Evolutionary conservation across 2,329 filamentous ascomycete genomes (phyloP).

Genomic region (Paraphoma chrysanthemicola): DNA sequence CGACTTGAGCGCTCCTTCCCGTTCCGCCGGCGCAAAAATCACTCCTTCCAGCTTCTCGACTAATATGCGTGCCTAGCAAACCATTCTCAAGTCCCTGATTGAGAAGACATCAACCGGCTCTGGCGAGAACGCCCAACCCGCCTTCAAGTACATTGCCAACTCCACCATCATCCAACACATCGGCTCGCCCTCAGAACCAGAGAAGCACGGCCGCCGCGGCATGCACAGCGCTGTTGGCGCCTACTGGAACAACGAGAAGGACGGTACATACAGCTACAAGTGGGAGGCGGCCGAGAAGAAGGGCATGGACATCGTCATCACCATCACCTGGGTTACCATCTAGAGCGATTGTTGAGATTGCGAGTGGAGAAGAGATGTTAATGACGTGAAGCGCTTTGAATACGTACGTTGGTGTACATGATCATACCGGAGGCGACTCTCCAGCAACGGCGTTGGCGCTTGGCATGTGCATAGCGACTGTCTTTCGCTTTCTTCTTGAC

Average conservation of each 20-base stretch:
- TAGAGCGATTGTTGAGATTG: constrained; percentile 11
- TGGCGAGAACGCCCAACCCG: constrained; percentile 59
- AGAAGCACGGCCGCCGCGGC: constrained; percentile 81
- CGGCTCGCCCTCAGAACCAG: constrained; percentile 48
- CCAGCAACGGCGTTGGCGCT: not conserved
- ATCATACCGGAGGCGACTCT: not conserved
- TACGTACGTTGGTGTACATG: not conserved
- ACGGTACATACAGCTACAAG: constrained; percentile 90
- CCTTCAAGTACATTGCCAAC: constrained; percentile 95
- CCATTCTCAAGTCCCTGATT: constrained; percentile 78
- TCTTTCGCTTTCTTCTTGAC: constrained; percentile 3
- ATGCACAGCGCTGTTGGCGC: constrained; percentile 88
- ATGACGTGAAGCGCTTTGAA: not conserved
- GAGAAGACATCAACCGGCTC: constrained; percentile 71
- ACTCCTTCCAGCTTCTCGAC: no score
- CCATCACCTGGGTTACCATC: constrained; percentile 73
- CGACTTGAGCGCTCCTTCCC: constrained; percentile 21
- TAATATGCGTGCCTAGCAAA: constrained; percentile 61
- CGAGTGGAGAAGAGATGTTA: not conserved
- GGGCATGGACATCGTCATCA: constrained; percentile 61
- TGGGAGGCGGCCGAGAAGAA: constrained; percentile 67
- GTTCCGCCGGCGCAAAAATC: constrained; percentile 16
- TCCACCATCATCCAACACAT: constrained; percentile 98
- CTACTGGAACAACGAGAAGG: constrained; percentile 90
- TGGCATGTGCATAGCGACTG: not conserved